Evolutionary conservation across 2,329 filamentous ascomycete species (phyloP).

Genomic region (Apiospora hydei): DNA sequence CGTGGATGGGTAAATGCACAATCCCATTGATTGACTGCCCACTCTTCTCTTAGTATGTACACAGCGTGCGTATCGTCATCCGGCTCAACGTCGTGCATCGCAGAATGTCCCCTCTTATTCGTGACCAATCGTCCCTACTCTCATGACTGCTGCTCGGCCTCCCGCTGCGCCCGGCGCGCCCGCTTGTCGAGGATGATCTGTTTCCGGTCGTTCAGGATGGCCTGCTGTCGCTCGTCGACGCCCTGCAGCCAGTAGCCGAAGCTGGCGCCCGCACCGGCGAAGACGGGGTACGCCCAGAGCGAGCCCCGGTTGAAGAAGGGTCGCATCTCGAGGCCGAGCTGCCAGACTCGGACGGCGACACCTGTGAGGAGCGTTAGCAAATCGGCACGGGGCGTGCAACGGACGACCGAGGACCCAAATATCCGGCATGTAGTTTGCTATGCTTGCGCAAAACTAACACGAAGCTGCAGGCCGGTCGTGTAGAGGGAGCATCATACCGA

Average conservation of each 20-base stretch:
- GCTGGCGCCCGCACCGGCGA: conserved; percentile 82
- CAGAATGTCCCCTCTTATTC: conserved; percentile 18
- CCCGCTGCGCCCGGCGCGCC: conserved; percentile 74
- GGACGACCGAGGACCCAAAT: rapidly evolving
- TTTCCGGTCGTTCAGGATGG: conserved; percentile 80
- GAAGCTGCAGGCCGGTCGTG: not conserved
- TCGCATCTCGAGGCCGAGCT: conserved; percentile 98
- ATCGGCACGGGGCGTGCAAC: too few species aligned
- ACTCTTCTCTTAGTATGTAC: conserved; percentile 15
- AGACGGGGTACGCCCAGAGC: conserved; percentile 92
- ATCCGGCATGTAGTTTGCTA: not conserved
- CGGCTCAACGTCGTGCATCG: not conserved
- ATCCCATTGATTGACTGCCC: conserved; percentile 17
- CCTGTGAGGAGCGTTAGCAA: conserved; percentile 58
- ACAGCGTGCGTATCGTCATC: not conserved
- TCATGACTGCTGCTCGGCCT: conserved; percentile 46
- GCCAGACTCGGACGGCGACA: conserved; percentile 90
- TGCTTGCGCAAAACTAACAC: not conserved
- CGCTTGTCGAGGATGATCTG: conserved; percentile 87
- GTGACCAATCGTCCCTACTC: not conserved
- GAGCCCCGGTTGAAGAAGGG: conserved; percentile 86
- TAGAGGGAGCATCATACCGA: conserved; percentile 70
- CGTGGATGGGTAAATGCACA: conserved; percentile 1
- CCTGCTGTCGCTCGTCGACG: conserved; percentile 83
- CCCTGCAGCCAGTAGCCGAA: conserved; percentile 98